Conservation (phyloP, 2,329 filamentous ascomycete genomes). For the Amesomyces nigricolor region DNA sequence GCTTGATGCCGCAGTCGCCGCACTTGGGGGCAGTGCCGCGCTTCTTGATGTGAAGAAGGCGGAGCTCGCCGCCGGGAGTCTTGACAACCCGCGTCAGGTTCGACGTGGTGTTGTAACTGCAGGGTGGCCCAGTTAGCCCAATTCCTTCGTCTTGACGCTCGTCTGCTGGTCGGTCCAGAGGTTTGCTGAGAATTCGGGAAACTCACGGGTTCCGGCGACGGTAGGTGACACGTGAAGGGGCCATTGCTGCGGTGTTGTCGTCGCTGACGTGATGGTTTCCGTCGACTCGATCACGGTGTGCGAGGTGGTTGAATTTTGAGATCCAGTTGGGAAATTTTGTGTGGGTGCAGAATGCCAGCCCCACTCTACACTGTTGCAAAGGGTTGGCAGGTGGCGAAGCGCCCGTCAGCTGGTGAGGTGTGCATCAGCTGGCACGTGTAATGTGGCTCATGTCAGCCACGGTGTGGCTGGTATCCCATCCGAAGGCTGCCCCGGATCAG, state of each 20-base stretch:
- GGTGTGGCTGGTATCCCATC: constrained; percentile 4
- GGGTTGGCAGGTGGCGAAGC: constrained; percentile 15
- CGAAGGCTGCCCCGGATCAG: not conserved
- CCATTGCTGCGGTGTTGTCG: constrained; percentile 49
- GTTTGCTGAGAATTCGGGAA: not conserved
- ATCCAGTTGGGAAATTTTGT: constrained; percentile 28
- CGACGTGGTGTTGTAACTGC: constrained; percentile 94
- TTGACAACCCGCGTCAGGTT: constrained; percentile 95
- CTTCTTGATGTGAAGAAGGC: constrained; percentile 99
- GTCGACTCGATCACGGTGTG: constrained; percentile 27
- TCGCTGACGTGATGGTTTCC: constrained; percentile 28
- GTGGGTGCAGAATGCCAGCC: constrained; percentile 25
- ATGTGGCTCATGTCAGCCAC: constrained; percentile 16
- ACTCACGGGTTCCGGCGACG: constrained; percentile 77
- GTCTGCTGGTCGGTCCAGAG: not conserved
- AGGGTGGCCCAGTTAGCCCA: constrained; percentile 17
- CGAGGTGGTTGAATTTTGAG: constrained; percentile 28
- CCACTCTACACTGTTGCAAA: constrained; percentile 17
- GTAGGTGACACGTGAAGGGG: constrained; percentile 58
- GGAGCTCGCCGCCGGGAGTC: constrained; percentile 92
- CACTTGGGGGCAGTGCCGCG: constrained; percentile 97
- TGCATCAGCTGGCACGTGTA: too few species aligned
- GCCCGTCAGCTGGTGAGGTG: not conserved
- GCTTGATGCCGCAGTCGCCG: constrained; percentile 97
- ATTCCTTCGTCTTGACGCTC: not conserved